These are phyloP conservation scores for Gynochthodes officinalis DNA, from an alignment of 257 asterid genomes.

Conservation along the genomic window DNA sequence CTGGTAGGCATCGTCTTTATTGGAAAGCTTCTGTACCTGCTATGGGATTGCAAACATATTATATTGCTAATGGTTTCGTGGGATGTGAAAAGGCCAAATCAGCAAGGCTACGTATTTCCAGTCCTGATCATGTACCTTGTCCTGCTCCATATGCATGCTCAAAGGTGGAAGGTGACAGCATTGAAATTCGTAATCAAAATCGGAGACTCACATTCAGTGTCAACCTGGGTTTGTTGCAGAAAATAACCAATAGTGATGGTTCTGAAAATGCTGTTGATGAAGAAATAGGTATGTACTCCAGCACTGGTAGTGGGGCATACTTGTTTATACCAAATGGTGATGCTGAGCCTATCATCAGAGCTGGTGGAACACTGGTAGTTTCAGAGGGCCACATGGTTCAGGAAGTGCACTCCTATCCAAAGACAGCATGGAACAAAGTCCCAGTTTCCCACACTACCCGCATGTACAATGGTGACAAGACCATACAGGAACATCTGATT, in stretches of 20 bases:
- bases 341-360: slow-evolving; percentile 55
- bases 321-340: slow-evolving; percentile 87
- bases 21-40: slow-evolving; percentile 93
- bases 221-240: slow-evolving; percentile 64
- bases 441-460: slow-evolving; percentile 94
- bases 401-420: slow-evolving; percentile 77
- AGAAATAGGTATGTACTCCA: slow-evolving; percentile 76
- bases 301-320: slow-evolving; percentile 90
- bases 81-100: slow-evolving; percentile 99
- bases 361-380: slow-evolving; percentile 62
- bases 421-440: slow-evolving; percentile 55
- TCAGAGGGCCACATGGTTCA: slow-evolving; percentile 79
- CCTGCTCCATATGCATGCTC: slow-evolving; percentile 72
- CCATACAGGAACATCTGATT: slow-evolving; percentile 67
- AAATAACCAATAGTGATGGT: slow-evolving; percentile 54
- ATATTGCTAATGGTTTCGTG: slow-evolving; percentile 89
- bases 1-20: slow-evolving; percentile 84
- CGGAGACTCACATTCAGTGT: slow-evolving; percentile 56
- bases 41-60: slow-evolving; percentile 92
- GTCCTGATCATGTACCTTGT: slow-evolving; percentile 53
- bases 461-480: slow-evolving; percentile 46
- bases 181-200: slow-evolving; percentile 61
- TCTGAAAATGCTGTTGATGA: slow-evolving; percentile 51
- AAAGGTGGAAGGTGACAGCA: slow-evolving; percentile 52
- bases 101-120: slow-evolving; percentile 49